These are phyloP conservation scores for Mycena albidolilacea DNA, from an alignment of 768 basidiomycete genomes.

Conservation along the genomic window DNA sequence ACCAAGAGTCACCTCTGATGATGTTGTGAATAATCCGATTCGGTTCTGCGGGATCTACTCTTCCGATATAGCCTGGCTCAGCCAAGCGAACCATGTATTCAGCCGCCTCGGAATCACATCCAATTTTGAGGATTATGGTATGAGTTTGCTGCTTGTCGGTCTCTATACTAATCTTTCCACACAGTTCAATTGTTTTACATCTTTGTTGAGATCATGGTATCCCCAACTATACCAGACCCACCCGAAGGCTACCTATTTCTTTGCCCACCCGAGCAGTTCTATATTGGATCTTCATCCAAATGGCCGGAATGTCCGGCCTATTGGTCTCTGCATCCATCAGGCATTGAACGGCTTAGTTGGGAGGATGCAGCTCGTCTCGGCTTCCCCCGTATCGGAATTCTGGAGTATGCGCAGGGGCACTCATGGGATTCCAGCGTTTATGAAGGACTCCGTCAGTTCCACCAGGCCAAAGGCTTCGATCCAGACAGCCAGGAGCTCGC, in stretches of 20 bases:
- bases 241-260: slow-evolving; percentile 16
- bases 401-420: background rate
- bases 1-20: background rate
- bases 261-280: background rate
- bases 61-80: background rate
- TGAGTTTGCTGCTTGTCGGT: background rate
- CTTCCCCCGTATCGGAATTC: background rate
- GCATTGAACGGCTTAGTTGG: background rate
- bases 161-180: background rate
- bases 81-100: slow-evolving; percentile 18
- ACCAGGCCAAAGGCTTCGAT: slow-evolving; percentile 25
- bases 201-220: background rate
- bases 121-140: slow-evolving; percentile 4
- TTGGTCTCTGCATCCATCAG: slow-evolving; percentile 13
- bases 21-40: background rate
- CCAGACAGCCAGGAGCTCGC: slow-evolving; percentile 28
- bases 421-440: background rate
- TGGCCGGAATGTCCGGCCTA: background rate
- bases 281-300: background rate
- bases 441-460: slow-evolving; percentile 9
- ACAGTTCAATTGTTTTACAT: background rate
- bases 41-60: background rate
- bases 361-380: background rate
- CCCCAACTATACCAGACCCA: background rate
- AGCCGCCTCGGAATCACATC: background rate